Percentiles rank a stretch among this genome's conserved stretches.
Conservation (phyloP, 495 filamentous ascomycete genomes). For the Penicillium alfredii region DNA sequence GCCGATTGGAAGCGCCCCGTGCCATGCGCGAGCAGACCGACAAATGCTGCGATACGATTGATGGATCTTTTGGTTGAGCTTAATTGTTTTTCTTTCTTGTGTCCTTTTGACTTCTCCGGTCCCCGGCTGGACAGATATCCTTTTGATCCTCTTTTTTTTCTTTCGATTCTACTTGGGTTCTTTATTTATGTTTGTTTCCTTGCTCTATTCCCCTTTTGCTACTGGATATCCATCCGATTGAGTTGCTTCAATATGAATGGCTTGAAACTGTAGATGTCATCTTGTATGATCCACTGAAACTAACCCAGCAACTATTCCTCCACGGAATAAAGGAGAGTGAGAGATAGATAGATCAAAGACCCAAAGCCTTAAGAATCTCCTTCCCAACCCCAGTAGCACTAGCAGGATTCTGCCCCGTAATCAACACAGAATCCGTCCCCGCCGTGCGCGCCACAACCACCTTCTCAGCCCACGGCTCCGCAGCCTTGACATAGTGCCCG, state of each 20-base stretch:
- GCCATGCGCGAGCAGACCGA: constrained; percentile 4
- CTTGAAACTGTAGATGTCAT: too few relatives aligned
- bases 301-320: too few relatives aligned
- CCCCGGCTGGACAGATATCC: constrained; percentile 14
- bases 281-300: too few relatives aligned
- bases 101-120: constrained; percentile 1
- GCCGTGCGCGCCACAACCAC: constrained; percentile 48
- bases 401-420: constrained; percentile 73
- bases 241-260: constrained; percentile 19
- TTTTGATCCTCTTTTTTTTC: constrained; percentile 7
- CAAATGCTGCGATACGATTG: constrained; percentile 17
- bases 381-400: constrained; percentile 56
- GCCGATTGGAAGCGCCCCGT: constrained; percentile 2
- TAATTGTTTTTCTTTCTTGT: constrained; percentile 8
- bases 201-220: constrained; percentile 34
- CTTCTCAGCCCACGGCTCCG: constrained; percentile 50
- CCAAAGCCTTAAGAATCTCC: constrained; percentile 37
- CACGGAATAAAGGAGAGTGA: too few relatives aligned
- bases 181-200: constrained; percentile 8
- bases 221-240: constrained; percentile 13
- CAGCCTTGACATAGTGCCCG: constrained; percentile 54
- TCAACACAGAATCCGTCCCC: constrained; percentile 44
- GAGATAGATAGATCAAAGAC: constrained; percentile 18
- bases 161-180: constrained; percentile 3
- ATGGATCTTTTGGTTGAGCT: constrained; percentile 16